phyloP scores from a whole-genome alignment of 306 rosid genomes.

The Dryas drummondii region DNA sequence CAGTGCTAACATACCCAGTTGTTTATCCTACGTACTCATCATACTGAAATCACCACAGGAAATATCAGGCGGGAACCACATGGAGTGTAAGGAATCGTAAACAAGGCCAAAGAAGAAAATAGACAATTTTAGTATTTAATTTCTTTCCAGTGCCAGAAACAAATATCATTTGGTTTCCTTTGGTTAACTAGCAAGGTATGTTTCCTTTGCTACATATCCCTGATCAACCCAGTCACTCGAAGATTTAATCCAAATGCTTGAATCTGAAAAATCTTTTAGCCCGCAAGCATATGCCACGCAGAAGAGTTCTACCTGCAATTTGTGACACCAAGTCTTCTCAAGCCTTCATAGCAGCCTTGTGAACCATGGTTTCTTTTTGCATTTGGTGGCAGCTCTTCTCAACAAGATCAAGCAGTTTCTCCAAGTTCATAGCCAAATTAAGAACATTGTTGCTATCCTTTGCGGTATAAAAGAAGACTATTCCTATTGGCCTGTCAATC shows the following conservation, averaged over 20 bases:
- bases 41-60: background rate
- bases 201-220: background rate
- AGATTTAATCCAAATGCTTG: background rate
- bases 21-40: too few relatives aligned
- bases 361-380: slow-evolving; percentile 96
- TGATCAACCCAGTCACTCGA: background rate
- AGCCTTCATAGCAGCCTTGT: slow-evolving; percentile 75
- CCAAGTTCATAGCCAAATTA: slow-evolving; percentile 90
- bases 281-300: background rate
- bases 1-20: too few relatives aligned
- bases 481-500: slow-evolving; percentile 88
- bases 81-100: background rate
- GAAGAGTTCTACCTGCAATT: slow-evolving; percentile 12
- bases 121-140: background rate
- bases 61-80: background rate
- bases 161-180: background rate
- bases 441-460: slow-evolving; percentile 88
- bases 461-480: slow-evolving; percentile 73
- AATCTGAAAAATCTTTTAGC: background rate
- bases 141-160: background rate
- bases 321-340: slow-evolving; percentile 27
- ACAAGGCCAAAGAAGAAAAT: background rate
- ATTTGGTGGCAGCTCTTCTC: slow-evolving; percentile 97
- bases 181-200: background rate
- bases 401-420: slow-evolving; percentile 91